Conservation (phyloP, 176 grass and related monocot species). For the Oryza officinalis region DNA sequence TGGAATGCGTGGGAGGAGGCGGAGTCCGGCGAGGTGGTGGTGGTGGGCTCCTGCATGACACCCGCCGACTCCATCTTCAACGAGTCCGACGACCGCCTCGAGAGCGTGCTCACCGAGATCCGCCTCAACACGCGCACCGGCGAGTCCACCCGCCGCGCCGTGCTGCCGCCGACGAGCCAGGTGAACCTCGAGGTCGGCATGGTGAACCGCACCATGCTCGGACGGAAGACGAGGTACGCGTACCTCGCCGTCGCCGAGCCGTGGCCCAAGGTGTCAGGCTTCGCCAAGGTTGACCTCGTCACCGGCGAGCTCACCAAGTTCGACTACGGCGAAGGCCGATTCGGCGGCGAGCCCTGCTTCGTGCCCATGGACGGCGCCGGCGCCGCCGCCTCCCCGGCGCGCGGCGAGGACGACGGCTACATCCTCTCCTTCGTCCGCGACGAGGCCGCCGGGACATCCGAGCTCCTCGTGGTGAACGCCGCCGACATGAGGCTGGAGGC, state of each 20-base stretch:
- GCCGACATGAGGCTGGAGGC: conserved; percentile 78
- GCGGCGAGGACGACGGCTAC: conserved; percentile 76
- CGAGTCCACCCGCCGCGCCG: conserved; percentile 55
- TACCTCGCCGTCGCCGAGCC: conserved; percentile 93
- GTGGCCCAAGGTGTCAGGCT: conserved; percentile 98
- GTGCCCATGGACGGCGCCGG: conserved; percentile 39
- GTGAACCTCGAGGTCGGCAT: conserved; percentile 91
- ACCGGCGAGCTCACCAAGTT: conserved; percentile 60
- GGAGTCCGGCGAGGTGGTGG: conserved; percentile 61
- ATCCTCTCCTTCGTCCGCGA: conserved; percentile 65
- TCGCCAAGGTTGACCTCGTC: conserved; percentile 82
- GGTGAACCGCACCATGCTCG: conserved; percentile 75
- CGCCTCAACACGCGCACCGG: conserved; percentile 71
- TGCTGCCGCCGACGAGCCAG: conserved; percentile 36
- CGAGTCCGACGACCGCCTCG: conserved; percentile 52
- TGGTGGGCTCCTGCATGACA: conserved; percentile 86
- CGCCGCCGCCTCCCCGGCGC: not conserved
- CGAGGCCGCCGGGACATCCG: conserved; percentile 50
- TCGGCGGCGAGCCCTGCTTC: conserved; percentile 91
- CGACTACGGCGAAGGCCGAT: conserved; percentile 60
- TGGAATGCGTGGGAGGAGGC: conserved; percentile 96
- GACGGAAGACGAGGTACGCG: conserved; percentile 62
- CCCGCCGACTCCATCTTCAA: conserved; percentile 95
- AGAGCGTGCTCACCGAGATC: conserved; percentile 89
- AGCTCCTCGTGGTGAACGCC: conserved; percentile 73